phyloP scores from a whole-genome alignment of 495 filamentous ascomycete species.

The Letharia lupina region DNA sequence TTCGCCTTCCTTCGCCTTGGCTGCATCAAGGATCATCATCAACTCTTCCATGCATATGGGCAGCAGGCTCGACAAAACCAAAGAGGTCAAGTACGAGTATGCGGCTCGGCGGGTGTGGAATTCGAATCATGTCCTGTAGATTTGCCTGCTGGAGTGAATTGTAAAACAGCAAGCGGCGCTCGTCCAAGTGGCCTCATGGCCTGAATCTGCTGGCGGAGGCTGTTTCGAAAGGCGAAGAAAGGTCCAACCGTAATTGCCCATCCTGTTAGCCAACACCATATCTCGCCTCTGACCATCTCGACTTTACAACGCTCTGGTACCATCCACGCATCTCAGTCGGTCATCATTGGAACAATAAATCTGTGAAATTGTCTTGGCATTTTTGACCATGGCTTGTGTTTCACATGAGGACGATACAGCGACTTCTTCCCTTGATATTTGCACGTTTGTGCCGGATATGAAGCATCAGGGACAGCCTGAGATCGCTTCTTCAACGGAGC shows the following conservation, averaged over 20 bases:
- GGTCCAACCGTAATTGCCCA: neutral
- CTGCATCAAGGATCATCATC: neutral
- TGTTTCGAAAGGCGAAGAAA: neutral
- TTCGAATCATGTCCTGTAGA: neutral
- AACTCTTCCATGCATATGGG: neutral
- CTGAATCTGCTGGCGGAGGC: neutral
- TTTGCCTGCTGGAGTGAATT: neutral
- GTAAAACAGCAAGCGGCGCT: neutral
- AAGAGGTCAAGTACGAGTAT: neutral
- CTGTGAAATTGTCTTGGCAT: neutral
- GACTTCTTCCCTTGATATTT: neutral
- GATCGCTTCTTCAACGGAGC: neutral
- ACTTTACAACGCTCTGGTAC: neutral
- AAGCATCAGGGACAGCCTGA: neutral
- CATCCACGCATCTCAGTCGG: neutral
- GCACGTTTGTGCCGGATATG: neutral
- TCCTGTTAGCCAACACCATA: neutral
- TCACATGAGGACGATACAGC: neutral
- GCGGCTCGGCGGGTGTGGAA: neutral
- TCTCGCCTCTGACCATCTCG: neutral
- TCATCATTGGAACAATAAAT: neutral
- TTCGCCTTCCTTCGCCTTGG: constrained; percentile 4
- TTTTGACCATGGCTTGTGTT: neutral
- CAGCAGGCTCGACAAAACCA: too few species aligned
- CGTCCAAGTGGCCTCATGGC: neutral